These are phyloP conservation scores for Paratinospora sagittata DNA, from an alignment of 164 flowering plant genomes.

Conservation along the genomic window DNA sequence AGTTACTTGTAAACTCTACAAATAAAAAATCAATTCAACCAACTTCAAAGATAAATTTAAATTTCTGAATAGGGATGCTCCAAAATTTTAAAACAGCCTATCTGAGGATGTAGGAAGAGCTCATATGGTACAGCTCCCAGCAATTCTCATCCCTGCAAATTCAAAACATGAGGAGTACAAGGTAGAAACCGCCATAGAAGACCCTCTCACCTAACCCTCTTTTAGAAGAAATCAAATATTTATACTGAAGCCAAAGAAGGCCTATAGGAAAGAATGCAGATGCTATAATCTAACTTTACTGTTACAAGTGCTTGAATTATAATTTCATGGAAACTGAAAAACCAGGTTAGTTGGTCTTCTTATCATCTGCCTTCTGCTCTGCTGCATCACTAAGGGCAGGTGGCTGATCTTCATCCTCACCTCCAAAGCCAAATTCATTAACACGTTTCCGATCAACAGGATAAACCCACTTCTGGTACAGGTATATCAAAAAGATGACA, in stretches of 20 bases:
- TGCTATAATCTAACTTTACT: conserved; percentile 22
- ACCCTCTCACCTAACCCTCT: not conserved
- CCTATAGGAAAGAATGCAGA: not conserved
- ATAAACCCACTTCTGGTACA: conserved; percentile 89
- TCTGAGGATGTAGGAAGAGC: not conserved
- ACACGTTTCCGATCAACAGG: conserved; percentile 87
- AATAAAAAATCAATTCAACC: too few relatives aligned
- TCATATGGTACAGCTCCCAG: not conserved
- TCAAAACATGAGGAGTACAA: too few relatives aligned
- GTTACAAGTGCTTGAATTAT: conserved; percentile 9
- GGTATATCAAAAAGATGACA: conserved; percentile 75
- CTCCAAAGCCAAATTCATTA: conserved; percentile 94
- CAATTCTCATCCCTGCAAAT: too few relatives aligned
- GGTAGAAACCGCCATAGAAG: not conserved
- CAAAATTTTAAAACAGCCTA: not conserved
- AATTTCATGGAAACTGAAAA: not conserved
- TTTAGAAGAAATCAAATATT: not conserved
- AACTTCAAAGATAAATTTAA: too few relatives aligned
- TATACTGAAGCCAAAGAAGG: not conserved
- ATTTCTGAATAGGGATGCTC: not conserved
- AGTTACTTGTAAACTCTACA: too few relatives aligned
- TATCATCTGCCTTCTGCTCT: conserved; percentile 42
- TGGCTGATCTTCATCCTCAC: conserved; percentile 54
- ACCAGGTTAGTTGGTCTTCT: conserved; percentile 53
- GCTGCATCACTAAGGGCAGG: conserved; percentile 21